phyloP scores from a whole-genome alignment of 1,284 basidiomycete species.

The Fomitopsis betulina region DNA sequence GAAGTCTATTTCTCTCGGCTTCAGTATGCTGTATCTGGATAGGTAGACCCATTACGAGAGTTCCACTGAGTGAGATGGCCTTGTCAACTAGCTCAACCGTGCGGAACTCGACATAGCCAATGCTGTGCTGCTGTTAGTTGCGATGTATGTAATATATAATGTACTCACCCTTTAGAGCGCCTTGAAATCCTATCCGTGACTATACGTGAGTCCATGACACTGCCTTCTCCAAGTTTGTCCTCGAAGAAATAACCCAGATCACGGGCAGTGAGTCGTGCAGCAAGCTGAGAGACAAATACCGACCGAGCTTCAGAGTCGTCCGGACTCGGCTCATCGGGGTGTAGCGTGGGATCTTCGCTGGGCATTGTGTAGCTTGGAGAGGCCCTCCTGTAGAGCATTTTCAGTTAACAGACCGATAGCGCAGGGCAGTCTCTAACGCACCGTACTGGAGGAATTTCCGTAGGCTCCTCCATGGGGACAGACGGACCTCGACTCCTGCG shows the following conservation, averaged over 20 bases:
- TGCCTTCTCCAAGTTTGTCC: slow-evolving; percentile 88
- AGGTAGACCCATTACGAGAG: slow-evolving; percentile 95
- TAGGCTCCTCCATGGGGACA: slow-evolving; percentile 13
- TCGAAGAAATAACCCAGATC: slow-evolving; percentile 99
- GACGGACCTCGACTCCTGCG: slow-evolving; percentile 13
- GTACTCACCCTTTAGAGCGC: slow-evolving; percentile 87
- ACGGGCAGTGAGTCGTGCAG: slow-evolving; percentile 89
- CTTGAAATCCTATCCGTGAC: slow-evolving; percentile 92
- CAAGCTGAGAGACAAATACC: slow-evolving; percentile 97
- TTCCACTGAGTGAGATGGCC: slow-evolving; percentile 86
- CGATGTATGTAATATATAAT: background rate
- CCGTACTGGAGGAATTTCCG: slow-evolving; percentile 29
- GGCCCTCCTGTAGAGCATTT: slow-evolving; percentile 41
- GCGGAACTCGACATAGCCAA: slow-evolving; percentile 97
- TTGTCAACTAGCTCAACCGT: slow-evolving; percentile 87
- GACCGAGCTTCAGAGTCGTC: slow-evolving; percentile 95
- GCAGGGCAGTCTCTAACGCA: slow-evolving; percentile 23
- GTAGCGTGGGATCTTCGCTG: slow-evolving; percentile 52
- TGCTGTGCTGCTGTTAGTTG: slow-evolving; percentile 36
- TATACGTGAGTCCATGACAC: slow-evolving; percentile 92
- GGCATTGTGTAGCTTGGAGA: slow-evolving; percentile 72
- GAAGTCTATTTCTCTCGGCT: slow-evolving; percentile 89
- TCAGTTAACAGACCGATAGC: background rate
- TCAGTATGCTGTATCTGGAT: slow-evolving; percentile 96
- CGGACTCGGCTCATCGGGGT: slow-evolving; percentile 74